Percentiles rank a stretch among this genome's conserved stretches.
These are phyloP conservation scores for Glarea lozoyensis DNA, from an alignment of 495 filamentous ascomycete species.

Conservation along the genomic window DNA sequence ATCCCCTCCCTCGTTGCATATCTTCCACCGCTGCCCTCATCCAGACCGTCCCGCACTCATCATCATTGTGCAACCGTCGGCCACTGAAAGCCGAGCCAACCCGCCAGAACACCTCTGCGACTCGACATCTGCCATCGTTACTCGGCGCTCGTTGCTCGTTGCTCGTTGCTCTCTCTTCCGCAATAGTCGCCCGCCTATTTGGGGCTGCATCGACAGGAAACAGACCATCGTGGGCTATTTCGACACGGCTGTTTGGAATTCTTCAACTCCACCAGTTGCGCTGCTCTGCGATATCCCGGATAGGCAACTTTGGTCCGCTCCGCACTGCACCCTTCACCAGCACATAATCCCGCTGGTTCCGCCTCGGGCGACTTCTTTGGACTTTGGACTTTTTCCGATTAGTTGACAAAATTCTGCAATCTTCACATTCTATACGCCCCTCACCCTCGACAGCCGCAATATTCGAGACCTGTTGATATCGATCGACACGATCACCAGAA, in stretches of 20 bases:
- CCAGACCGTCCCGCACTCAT: conserved; percentile 14
- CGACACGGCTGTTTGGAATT: conserved; percentile 7
- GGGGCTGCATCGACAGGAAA: conserved; percentile 17
- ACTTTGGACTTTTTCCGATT: neutral
- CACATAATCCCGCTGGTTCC: conserved; percentile 9
- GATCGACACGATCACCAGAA: too few relatives aligned
- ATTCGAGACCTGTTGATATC: too few relatives aligned
- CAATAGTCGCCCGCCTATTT: conserved; percentile 17
- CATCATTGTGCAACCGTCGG: conserved; percentile 14
- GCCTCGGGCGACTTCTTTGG: neutral
- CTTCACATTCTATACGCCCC: too few relatives aligned
- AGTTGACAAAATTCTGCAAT: too few relatives aligned
- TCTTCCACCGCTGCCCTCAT: conserved; percentile 8
- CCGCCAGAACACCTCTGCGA: too few relatives aligned
- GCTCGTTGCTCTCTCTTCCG: conserved; percentile 3
- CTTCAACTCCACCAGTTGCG: conserved; percentile 9
- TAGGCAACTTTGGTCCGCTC: conserved; percentile 7
- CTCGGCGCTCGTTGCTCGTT: neutral
- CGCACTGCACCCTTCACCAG: conserved; percentile 3
- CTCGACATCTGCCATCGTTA: too few relatives aligned
- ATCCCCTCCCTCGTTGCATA: neutral
- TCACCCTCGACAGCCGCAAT: neutral
- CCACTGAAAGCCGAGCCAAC: conserved; percentile 16
- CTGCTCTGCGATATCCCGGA: conserved; percentile 7
- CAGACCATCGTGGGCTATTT: conserved; percentile 9